Conservation (phyloP, 306 rosid species). For the Trifolium dubium region DNA sequence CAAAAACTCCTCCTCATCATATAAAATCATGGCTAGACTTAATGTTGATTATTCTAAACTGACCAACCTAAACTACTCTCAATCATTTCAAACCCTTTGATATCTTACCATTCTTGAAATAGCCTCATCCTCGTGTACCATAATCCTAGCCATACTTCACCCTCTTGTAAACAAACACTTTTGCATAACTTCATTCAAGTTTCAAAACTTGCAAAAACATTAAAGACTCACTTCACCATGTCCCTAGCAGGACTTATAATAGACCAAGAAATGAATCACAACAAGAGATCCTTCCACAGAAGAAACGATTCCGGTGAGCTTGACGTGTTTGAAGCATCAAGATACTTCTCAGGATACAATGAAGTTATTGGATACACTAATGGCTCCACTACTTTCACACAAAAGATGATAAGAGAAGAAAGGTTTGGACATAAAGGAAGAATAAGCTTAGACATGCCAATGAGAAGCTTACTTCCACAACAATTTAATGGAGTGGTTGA, state of each 20-base stretch:
- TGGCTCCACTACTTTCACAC: slow-evolving; percentile 46
- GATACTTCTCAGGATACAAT: slow-evolving; percentile 88
- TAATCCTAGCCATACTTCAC: slow-evolving; percentile 36
- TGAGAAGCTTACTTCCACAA: slow-evolving; percentile 71
- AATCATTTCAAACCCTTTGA: slow-evolving; percentile 67
- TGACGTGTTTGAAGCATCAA: slow-evolving; percentile 87
- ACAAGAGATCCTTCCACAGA: slow-evolving; percentile 71
- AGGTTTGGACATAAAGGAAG: slow-evolving; percentile 59
- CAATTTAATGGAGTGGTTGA: slow-evolving; percentile 54
- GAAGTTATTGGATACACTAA: slow-evolving; percentile 52
- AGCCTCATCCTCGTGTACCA: slow-evolving; percentile 36
- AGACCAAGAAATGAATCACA: slow-evolving; percentile 61
- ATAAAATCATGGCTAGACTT: slow-evolving; percentile 51
- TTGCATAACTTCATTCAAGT: slow-evolving; percentile 20
- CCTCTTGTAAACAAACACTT: slow-evolving; percentile 40
- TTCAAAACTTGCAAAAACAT: slow-evolving; percentile 9
- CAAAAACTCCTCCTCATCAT: slow-evolving; percentile 57
- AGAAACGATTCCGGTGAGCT: slow-evolving; percentile 81
- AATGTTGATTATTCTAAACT: slow-evolving; percentile 54
- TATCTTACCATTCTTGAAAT: slow-evolving; percentile 55
- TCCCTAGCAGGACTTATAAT: slow-evolving; percentile 63
- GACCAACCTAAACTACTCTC: slow-evolving; percentile 61
- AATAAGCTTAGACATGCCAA: slow-evolving; percentile 91
- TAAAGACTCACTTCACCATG: slow-evolving; percentile 50
- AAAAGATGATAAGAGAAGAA: slow-evolving; percentile 63